Evolutionary conservation across 73 alveolate species (phyloP).

Genomic region (Paramecium sonneborni): DNA sequence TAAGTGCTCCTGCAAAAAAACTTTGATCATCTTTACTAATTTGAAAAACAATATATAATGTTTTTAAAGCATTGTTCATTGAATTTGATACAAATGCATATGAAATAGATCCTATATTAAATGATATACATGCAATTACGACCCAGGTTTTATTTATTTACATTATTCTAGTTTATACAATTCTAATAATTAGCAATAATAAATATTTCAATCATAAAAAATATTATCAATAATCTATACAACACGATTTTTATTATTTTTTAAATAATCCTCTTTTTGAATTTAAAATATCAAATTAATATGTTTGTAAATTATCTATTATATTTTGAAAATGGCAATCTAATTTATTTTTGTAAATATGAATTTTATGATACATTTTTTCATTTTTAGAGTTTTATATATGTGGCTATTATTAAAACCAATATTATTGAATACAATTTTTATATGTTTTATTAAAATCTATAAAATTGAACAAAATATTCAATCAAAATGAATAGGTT

Average conservation of each 20-base stretch:
- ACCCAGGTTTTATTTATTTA: not conserved
- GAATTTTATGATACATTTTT: too few species aligned
- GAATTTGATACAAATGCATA: slow-evolving; percentile 31
- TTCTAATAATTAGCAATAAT: not conserved
- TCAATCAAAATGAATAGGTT: slow-evolving; percentile 50
- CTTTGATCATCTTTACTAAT: not conserved
- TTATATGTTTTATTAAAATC: not conserved
- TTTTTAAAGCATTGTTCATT: slow-evolving; percentile 9
- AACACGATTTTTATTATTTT: too few species aligned
- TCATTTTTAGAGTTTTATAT: too few species aligned
- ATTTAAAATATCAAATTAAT: too few species aligned
- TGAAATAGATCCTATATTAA: not conserved
- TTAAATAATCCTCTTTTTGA: too few species aligned
- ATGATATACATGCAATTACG: not conserved
- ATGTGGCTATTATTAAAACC: too few species aligned
- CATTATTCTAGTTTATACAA: not conserved
- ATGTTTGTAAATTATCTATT: too few species aligned
- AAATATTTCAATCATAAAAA: too few species aligned
- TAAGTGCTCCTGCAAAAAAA: not conserved
- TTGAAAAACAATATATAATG: not conserved
- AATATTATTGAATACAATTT: not conserved
- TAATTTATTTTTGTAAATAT: too few species aligned
- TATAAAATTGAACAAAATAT: not conserved
- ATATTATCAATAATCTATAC: too few species aligned
- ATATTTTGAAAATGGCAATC: too few species aligned